phyloP scores from a whole-genome alignment of 805 yeast species.

The Wickerhamiella alocasiicola region DNA sequence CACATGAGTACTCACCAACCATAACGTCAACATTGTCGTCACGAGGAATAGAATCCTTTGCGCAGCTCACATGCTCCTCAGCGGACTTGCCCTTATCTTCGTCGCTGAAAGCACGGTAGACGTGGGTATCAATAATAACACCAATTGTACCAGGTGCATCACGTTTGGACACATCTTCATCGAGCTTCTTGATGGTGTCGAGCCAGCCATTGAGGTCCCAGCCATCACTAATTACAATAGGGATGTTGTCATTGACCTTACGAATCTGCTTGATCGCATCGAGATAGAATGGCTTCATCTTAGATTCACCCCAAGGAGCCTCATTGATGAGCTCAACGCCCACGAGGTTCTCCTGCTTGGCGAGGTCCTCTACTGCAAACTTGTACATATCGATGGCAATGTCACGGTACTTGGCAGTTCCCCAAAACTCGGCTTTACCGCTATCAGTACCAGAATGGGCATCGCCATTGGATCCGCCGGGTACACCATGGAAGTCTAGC shows the following conservation, averaged over 20 bases:
- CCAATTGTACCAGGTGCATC: conserved; percentile 34
- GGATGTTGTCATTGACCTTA: conserved; percentile 41
- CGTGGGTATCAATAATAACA: conserved; percentile 70
- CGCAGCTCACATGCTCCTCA: conserved; percentile 40
- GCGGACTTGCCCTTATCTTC: conserved; percentile 56
- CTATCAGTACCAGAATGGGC: conserved; percentile 69
- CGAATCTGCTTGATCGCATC: conserved; percentile 54
- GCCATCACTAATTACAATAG: conserved; percentile 78
- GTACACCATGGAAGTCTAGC: conserved; percentile 79
- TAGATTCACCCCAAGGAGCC: conserved; percentile 49
- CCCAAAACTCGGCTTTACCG: conserved; percentile 56
- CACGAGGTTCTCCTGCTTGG: conserved; percentile 49
- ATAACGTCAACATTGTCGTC: conserved; percentile 45
- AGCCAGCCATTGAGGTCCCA: conserved; percentile 84
- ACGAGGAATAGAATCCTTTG: conserved; percentile 16
- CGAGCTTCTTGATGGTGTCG: conserved; percentile 42
- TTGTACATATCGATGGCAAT: conserved; percentile 40
- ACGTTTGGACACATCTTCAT: conserved; percentile 26
- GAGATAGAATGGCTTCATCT: conserved; percentile 42
- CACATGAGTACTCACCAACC: conserved; percentile 88
- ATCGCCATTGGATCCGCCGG: conserved; percentile 82
- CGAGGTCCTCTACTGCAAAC: conserved; percentile 51
- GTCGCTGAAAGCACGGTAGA: conserved; percentile 76
- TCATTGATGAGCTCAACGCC: conserved; percentile 85
- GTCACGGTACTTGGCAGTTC: conserved; percentile 25